These are phyloP conservation scores for Piper longum DNA, from an alignment of 164 flowering plant species.

Conservation along the genomic window DNA sequence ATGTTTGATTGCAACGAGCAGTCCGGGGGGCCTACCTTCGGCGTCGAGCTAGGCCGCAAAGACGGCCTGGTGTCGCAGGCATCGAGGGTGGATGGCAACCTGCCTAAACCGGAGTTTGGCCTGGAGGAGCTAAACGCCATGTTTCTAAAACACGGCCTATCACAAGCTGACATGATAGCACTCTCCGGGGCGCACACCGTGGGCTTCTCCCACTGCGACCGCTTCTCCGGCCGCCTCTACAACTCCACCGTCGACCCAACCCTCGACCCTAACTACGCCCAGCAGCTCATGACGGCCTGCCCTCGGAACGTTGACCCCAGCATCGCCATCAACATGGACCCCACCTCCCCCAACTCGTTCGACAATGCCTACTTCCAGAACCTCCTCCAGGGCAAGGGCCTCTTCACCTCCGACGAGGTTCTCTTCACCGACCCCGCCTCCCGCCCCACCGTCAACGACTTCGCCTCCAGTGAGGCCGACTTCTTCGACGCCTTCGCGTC, in stretches of 20 bases:
- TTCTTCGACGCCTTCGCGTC: constrained; percentile 35
- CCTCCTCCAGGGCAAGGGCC: constrained; percentile 40
- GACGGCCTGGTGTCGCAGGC: constrained; percentile 58
- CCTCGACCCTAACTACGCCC: constrained; percentile 43
- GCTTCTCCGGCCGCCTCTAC: constrained; percentile 46
- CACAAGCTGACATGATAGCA: constrained; percentile 50
- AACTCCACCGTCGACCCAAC: constrained; percentile 43
- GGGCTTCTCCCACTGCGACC: constrained; percentile 69
- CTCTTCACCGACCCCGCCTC: constrained; percentile 37
- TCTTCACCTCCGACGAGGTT: constrained; percentile 59
- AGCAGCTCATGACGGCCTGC: constrained; percentile 37
- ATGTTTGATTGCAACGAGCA: constrained; percentile 5
- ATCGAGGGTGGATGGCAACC: constrained; percentile 40
- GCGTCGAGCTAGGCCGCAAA: constrained; percentile 55
- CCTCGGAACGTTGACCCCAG: constrained; percentile 39
- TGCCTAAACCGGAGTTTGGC: constrained; percentile 41
- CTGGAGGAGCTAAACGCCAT: constrained; percentile 29
- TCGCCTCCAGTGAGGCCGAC: constrained; percentile 23
- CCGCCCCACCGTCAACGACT: constrained; percentile 27
- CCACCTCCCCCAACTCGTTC: constrained; percentile 35
- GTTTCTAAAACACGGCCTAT: constrained; percentile 35
- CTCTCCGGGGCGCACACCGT: constrained; percentile 77
- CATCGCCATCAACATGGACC: constrained; percentile 52
- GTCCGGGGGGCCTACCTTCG: constrained; percentile 58
- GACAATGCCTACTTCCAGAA: constrained; percentile 62